Evolutionary conservation across 352 stramenopile genomes (phyloP), one percentile per base, ranked within the genome.

Genomic region (Phytopythium chamaehyphon): DNA sequence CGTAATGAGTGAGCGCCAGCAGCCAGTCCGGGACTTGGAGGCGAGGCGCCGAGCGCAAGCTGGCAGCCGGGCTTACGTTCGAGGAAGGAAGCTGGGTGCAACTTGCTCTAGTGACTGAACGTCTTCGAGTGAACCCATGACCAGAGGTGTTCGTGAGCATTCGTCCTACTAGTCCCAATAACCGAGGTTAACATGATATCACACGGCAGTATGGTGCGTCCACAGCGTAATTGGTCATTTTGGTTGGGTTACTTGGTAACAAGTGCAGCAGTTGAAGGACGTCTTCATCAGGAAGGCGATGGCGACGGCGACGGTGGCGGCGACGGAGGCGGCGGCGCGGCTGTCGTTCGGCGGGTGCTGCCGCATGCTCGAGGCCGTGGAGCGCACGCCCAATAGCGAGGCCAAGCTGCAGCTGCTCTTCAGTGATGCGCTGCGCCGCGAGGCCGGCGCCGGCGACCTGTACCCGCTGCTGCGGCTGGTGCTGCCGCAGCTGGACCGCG

Each of bases 361-460:
- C 61, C 72, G 61, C 47, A 76, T 91, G 55, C 66, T 94, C 8
- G 78, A 91, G 51, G 55, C 61, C 14, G 70, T 90, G 5, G 82
- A 90, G 58, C 66, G 66, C 55, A 90, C 80, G 18, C 75, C 69
- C 16, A 88, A 90, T 54, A 80, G 62, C 48, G 84, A 94, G 16
- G 70, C 62, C 42, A 94, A 93, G 66, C 57, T 94, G 38, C 59
- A 68, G 6, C 61, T 94, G 51, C 64, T 94, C 33, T 94, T 94
- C 51, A 93, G 77, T 57, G 46, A 76, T 23, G 65, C 66, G 40
- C 60, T 94, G 44, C 79, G 74, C 26, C 37, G 66, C 15, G 59
- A 86, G 53, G 67, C 88, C 45, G 62, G 69, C 37, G 69, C 54
- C 24, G 64, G 67, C 33, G 76, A 90, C 45, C 44, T 92, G 55